Percentiles rank a stretch among this genome's conserved stretches.
Evolutionary conservation across 2,329 filamentous ascomycete genomes (phyloP).

Genomic region (Lachnum nothofagi): DNA sequence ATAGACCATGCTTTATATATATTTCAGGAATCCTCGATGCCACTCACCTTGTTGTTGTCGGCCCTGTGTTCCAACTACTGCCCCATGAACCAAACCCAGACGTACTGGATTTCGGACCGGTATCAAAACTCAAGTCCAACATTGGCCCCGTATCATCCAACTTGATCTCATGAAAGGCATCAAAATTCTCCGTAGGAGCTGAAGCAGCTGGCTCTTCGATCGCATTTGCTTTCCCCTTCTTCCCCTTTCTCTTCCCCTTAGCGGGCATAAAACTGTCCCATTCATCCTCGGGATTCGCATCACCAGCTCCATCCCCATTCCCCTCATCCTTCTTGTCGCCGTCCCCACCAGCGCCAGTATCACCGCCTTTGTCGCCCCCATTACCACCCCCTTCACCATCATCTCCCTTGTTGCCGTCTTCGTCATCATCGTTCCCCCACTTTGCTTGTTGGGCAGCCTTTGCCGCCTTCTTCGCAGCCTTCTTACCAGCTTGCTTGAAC

Average conservation of each 20-base stretch:
- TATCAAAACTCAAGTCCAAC: slow-evolving; percentile 50
- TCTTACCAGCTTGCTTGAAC: slow-evolving; percentile 53
- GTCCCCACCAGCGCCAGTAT: slow-evolving; percentile 34
- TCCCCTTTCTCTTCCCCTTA: slow-evolving; percentile 54
- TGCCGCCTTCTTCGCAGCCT: slow-evolving; percentile 28
- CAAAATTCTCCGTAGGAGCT: slow-evolving; percentile 37
- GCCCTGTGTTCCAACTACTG: slow-evolving; percentile 53
- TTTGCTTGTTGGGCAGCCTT: slow-evolving; percentile 40
- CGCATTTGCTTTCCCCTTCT: slow-evolving; percentile 43
- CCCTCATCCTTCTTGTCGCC: slow-evolving; percentile 33
- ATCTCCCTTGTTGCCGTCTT: slow-evolving; percentile 42
- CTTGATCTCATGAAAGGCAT: slow-evolving; percentile 65
- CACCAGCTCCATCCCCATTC: slow-evolving; percentile 34
- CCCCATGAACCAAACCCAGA: slow-evolving; percentile 54
- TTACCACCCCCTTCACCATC: slow-evolving; percentile 35
- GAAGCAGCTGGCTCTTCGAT: slow-evolving; percentile 32
- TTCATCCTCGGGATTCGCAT: slow-evolving; percentile 44
- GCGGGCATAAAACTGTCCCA: slow-evolving; percentile 46
- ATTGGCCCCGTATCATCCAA: slow-evolving; percentile 56
- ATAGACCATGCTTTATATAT: neutral
- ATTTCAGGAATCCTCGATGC: neutral
- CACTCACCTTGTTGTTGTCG: slow-evolving; percentile 26
- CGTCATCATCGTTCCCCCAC: slow-evolving; percentile 43
- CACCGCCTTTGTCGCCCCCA: slow-evolving; percentile 32
- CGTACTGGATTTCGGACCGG: slow-evolving; percentile 39